Evolutionary conservation across 2,329 filamentous ascomycete species (phyloP).

Genomic region (Parastagonospora avenae): DNA sequence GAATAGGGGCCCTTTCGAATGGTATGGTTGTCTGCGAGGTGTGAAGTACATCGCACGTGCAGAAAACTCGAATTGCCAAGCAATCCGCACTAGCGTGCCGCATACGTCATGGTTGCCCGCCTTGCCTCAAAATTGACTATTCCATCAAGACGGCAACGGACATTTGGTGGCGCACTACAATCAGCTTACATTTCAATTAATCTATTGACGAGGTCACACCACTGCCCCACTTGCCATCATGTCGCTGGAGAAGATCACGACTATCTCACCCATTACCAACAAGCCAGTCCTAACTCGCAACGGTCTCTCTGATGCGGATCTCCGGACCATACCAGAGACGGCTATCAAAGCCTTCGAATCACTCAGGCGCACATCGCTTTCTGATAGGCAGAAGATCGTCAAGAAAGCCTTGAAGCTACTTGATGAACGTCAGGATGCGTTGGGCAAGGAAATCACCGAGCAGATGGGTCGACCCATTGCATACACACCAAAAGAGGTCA

Average conservation of each 20-base stretch:
- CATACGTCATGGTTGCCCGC: conserved; percentile 19
- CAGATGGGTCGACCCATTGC: conserved; percentile 95
- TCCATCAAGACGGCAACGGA: conserved; percentile 9
- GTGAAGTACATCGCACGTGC: conserved; percentile 8
- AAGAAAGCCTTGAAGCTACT: conserved; percentile 77
- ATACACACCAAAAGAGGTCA: conserved; percentile 81
- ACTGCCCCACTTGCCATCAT: conserved; percentile 42
- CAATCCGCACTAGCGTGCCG: conserved; percentile 5
- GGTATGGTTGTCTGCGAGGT: neutral
- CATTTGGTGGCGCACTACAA: conserved; percentile 11
- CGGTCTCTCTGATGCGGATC: conserved; percentile 72
- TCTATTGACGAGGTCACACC: conserved; percentile 14
- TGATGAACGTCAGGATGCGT: conserved; percentile 72
- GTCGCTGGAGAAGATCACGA: conserved; percentile 66
- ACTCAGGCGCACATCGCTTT: conserved; percentile 75
- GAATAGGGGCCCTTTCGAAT: neutral
- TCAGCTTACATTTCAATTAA: conserved; percentile 19
- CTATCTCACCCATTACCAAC: conserved; percentile 90
- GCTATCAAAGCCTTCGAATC: conserved; percentile 77
- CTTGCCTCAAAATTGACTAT: conserved; percentile 22
- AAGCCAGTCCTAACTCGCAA: conserved; percentile 79
- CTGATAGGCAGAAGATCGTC: conserved; percentile 79
- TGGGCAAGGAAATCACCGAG: conserved; percentile 83
- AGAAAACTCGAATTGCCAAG: neutral
- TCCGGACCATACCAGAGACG: conserved; percentile 71